Base-by-base conservation (phyloP, 768 basidiomycete genomes). In the Mycena vitilis region DNA sequence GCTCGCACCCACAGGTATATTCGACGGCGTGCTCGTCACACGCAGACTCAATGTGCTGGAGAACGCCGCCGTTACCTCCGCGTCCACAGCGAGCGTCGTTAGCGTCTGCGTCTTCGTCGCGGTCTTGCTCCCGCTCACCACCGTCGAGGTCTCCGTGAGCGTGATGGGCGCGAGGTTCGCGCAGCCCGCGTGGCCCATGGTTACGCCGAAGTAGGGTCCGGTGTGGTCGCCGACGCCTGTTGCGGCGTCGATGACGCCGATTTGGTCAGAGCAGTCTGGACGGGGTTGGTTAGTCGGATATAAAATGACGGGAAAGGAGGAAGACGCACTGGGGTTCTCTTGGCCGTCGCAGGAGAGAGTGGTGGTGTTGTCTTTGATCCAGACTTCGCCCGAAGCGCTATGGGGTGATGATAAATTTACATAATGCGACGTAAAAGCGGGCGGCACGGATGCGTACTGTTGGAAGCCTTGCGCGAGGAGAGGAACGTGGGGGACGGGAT, bases 301-400 rank as follows among this genome's bases (percentile, higher is more conserved):
- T 15, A 18, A 16, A 16, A 60, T 9, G 25, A 22, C 18, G 37
- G 30, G 18, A 51, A 60, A 12, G 8, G 47, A 48, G n/a, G 30
- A 12, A 13, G 25, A n/a, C 63, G 63, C 56, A 65, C 63, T 65
- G 18, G 47, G 48, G 63, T 65, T 65, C 57, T 65, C 63, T 36
- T 65, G 63, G 18, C 56, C 55, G 22, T 58, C 56, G 48, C 63
- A 65, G 16, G 63, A 37, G 11, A 65, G 37, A 4, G 38, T 58
- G 18, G 63, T 65, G 30, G 48, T 65, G 48, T 65, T 52, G 48
- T 65, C 49, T 13, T 65, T 58, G 49, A 65, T 65, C 63, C 63
- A 65, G 23, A 65, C 25, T 22, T 65, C 63, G 5, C 63, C 63
- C 23, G 56, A 58, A 0, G 47, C 42, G 49, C 63, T n/a, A n/a